Evolutionary conservation across 2,329 filamentous ascomycete genomes (phyloP).

Genomic region (Immersiporthe knoxdaviesiana): DNA sequence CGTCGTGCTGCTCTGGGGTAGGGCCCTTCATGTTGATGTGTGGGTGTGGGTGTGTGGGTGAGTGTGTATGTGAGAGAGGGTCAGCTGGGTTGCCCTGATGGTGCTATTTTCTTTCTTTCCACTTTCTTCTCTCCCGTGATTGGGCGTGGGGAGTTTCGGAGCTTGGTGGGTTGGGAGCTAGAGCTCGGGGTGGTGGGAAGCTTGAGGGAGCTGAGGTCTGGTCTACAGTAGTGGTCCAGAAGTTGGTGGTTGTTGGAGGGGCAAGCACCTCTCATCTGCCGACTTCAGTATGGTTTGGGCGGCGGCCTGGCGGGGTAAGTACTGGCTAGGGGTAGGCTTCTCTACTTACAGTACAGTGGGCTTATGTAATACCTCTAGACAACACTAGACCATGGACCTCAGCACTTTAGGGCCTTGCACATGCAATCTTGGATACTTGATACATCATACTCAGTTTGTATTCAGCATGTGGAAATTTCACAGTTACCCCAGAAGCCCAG

Average conservation of each 20-base stretch:
- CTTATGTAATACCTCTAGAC: not conserved
- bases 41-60: slow-evolving; percentile 32
- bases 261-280: not conserved
- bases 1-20: slow-evolving; percentile 62
- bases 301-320: not conserved
- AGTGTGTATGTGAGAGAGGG: not conserved
- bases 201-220: not conserved
- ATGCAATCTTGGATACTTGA: not conserved
- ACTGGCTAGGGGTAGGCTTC: not conserved
- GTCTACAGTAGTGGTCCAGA: not conserved
- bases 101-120: not conserved
- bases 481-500: not conserved
- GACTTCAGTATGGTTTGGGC: not conserved
- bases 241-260: not conserved
- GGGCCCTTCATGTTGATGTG: slow-evolving; percentile 59
- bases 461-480: not conserved
- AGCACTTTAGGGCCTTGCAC: not conserved
- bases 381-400: not conserved
- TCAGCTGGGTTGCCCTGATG: not conserved
- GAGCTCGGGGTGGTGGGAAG: not conserved
- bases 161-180: not conserved
- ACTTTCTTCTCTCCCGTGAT: not conserved
- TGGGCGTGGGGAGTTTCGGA: not conserved
- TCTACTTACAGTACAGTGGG: not conserved
- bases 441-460: too few species aligned